These are phyloP conservation scores for Podila minutissima DNA, from an alignment of 192 early-diverging fungal species.

Conservation along the genomic window DNA sequence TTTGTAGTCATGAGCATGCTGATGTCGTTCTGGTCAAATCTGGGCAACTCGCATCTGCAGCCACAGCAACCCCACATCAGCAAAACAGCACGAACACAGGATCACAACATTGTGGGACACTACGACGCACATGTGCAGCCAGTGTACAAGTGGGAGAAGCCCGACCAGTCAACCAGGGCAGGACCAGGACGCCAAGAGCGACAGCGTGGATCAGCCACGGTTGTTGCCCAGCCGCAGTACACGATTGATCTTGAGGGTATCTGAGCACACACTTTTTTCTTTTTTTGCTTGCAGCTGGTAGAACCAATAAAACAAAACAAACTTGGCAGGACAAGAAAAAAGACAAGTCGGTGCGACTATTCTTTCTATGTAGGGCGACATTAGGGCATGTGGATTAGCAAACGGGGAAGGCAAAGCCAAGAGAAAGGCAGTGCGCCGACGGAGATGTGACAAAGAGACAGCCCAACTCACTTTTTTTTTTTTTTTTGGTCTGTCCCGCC, in stretches of 20 bases:
- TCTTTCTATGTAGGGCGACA: no score
- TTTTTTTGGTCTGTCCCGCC: no score
- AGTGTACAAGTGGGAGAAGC: slow-evolving; percentile 26
- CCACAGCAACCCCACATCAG: slow-evolving; percentile 2
- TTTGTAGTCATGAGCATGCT: slow-evolving; percentile 4
- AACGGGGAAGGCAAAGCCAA: no score
- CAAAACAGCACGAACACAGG: not conserved
- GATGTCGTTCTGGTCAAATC: not conserved
- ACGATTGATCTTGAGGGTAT: slow-evolving; percentile 39
- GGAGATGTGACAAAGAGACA: no score
- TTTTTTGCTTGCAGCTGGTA: not conserved
- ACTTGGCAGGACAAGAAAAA: no score
- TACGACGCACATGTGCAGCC: slow-evolving; percentile 47
- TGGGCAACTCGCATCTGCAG: not conserved
- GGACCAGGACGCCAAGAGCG: not conserved
- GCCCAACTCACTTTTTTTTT: no score
- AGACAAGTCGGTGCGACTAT: no score
- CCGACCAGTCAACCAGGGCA: slow-evolving; percentile 3
- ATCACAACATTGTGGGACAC: not conserved
- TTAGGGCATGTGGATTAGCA: no score
- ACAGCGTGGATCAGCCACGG: slow-evolving; percentile 3
- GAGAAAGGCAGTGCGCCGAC: no score
- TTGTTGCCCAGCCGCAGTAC: slow-evolving; percentile 21
- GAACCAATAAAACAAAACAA: no score
- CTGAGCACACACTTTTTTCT: not conserved